A percentile compares a stretch with the other conserved stretches of the same genome.
phyloP scores from a whole-genome alignment of 2,329 filamentous ascomycete genomes.

The Colletotrichum spaethianum region DNA sequence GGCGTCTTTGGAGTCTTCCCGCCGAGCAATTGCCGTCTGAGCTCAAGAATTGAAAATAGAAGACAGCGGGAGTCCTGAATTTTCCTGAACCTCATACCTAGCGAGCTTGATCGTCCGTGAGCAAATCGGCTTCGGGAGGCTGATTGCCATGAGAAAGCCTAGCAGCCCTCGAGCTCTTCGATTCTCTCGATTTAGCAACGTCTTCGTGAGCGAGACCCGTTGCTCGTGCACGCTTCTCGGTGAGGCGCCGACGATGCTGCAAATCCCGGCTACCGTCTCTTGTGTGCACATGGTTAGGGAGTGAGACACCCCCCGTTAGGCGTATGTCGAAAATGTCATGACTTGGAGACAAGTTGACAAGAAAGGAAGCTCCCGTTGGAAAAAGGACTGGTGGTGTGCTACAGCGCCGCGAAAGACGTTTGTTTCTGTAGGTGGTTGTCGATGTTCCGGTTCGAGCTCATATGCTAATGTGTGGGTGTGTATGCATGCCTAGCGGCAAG shows the following conservation, averaged over 20 bases:
- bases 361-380: slow-evolving; percentile 12
- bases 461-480: slow-evolving; percentile 19
- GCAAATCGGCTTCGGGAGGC: slow-evolving; percentile 29
- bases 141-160: not conserved
- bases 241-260: slow-evolving; percentile 16
- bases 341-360: slow-evolving; percentile 34
- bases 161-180: slow-evolving; percentile 1
- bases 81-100: slow-evolving; percentile 35
- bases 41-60: slow-evolving; percentile 34
- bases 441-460: slow-evolving; percentile 21
- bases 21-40: slow-evolving; percentile 8
- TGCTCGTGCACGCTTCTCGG: slow-evolving; percentile 24
- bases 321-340: slow-evolving; percentile 31
- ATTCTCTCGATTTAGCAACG: slow-evolving; percentile 11
- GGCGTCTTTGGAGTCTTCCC: slow-evolving; percentile 3
- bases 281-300: slow-evolving; percentile 23
- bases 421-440: slow-evolving; percentile 14
- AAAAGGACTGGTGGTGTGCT: slow-evolving; percentile 14
- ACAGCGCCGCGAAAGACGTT: slow-evolving; percentile 6
- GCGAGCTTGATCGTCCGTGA: slow-evolving; percentile 28
- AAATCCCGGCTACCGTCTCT: slow-evolving; percentile 14
- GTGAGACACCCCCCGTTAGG: slow-evolving; percentile 27
- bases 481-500: slow-evolving; percentile 1
- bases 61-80: slow-evolving; percentile 35
- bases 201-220: slow-evolving; percentile 6